Evolutionary conservation across 306 rosid species (phyloP), one percentile per base, ranked within the genome.

Genomic region (Abrus precatorius): DNA sequence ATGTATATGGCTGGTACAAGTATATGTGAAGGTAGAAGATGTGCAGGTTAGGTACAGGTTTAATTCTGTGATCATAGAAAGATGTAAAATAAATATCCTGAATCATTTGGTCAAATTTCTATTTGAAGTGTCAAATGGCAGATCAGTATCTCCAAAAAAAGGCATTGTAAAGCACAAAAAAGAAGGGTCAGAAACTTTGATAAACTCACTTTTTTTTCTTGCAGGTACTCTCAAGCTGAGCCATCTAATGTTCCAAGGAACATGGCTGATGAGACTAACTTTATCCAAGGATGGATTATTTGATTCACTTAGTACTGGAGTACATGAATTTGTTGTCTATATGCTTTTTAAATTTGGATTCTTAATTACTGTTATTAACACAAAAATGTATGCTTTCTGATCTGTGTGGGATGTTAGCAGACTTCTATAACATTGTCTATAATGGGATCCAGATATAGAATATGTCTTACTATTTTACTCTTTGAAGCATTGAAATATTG

Each of bases 201-300:
- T 38, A 10, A 65, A 32, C 10, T 13, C 20, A 11, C 55, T 54
- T 54, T n/a, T 54, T n/a, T 79, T 0, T 32, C 12, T 75, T 83
- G 79, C 84, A 94, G 98, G 80, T 90, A 92, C 85, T 89, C 81
- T 53, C 83, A 84, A 70, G 89, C 84, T 54, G 94, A 85, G 75
- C 86, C 91, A 61, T 60, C 95, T 3, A 67, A 83, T 56, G 70
- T 69, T 50, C 74, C 85, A 5, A 87, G 77, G 87, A 81, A 66
- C 88, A 66, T 88, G 88, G 40, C 75, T 76, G 82, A 84, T 34
- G 94, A 88, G 83, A 85, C 90, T 13, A 89, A 90, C 86, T 91
- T 89, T 90, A 76, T 90, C 73, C 93, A 91, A 4, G 93, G 97
- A 78, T 93, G 95, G 95, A 53, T 83, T 43, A 89, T 87, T 77